A percentile compares a stretch with the other conserved stretches of the same genome.
These are phyloP conservation scores for Plantago rigida DNA, from an alignment of 305 asterid species.

Conservation along the genomic window DNA sequence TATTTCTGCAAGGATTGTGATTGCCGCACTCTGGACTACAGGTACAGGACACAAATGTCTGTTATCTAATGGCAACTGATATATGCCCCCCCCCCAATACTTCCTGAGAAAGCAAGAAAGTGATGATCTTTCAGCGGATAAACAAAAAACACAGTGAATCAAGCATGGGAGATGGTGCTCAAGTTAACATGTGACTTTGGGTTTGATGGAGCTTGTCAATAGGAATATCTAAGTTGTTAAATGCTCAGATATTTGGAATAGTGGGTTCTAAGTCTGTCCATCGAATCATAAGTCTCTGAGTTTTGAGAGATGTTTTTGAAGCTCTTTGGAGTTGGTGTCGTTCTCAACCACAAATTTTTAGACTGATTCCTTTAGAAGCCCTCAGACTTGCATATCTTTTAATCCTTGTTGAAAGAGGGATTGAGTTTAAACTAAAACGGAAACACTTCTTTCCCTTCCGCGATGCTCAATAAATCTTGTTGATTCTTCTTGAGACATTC, in stretches of 20 bases:
- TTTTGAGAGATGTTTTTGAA: background rate
- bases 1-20: constrained; percentile 91
- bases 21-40: constrained; percentile 63
- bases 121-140: too few species aligned
- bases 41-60: constrained; percentile 40
- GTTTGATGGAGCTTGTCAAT: background rate
- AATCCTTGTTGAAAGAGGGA: too few species aligned
- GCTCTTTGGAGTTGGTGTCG: constrained; percentile 13
- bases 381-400: too few species aligned
- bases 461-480: too few species aligned
- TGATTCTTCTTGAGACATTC: too few species aligned
- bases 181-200: background rate
- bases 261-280: background rate
- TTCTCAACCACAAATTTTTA: too few species aligned
- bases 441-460: background rate
- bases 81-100: background rate
- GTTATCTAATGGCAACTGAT: background rate
- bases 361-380: too few species aligned
- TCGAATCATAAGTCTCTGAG: background rate
- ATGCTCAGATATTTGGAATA: background rate
- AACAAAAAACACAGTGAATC: too few species aligned
- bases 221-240: background rate
- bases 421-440: too few species aligned
- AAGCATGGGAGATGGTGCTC: background rate
- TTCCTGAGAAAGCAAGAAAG: too few species aligned